Conservation (phyloP, 495 filamentous ascomycete genomes). For the Thozetella sp. region DNA sequence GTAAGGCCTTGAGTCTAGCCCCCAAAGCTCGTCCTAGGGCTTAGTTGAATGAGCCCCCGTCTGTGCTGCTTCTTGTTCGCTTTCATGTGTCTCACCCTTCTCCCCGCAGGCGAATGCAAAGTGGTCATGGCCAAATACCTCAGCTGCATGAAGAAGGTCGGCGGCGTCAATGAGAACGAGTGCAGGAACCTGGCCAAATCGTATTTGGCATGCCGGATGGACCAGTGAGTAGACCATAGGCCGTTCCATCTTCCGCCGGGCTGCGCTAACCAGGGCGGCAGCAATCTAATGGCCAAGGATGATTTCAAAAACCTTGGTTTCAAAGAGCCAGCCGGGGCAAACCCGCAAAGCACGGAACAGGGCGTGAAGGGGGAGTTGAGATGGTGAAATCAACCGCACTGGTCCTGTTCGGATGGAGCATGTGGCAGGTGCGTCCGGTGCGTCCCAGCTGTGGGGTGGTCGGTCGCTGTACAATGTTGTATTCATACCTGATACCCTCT, state of each 20-base stretch:
- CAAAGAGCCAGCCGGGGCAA: conserved; percentile 17
- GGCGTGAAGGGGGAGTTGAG: conserved; percentile 45
- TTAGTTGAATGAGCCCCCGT: background rate
- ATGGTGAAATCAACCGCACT: conserved; percentile 28
- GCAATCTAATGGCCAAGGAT: conserved; percentile 94
- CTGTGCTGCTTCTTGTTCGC: background rate
- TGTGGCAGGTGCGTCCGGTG: background rate
- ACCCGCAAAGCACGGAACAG: conserved; percentile 18
- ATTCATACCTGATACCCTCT: no score
- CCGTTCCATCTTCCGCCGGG: no score
- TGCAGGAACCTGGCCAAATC: conserved; percentile 84
- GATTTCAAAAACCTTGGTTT: conserved; percentile 93
- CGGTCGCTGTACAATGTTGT: no score
- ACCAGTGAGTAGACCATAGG: conserved; percentile 64
- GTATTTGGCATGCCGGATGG: conserved; percentile 93
- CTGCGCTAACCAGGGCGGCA: conserved; percentile 33
- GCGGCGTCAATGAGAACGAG: conserved; percentile 81
- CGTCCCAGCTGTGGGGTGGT: no score
- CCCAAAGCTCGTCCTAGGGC: background rate
- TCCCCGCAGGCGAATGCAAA: conserved; percentile 82
- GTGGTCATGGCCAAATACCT: conserved; percentile 82
- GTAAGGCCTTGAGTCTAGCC: conserved; percentile 51
- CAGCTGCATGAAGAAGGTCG: conserved; percentile 76
- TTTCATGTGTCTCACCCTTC: conserved; percentile 12
- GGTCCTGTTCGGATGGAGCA: background rate